Evolutionary conservation across 768 basidiomycete genomes (phyloP).

Genomic region (Amanita phalloides): DNA sequence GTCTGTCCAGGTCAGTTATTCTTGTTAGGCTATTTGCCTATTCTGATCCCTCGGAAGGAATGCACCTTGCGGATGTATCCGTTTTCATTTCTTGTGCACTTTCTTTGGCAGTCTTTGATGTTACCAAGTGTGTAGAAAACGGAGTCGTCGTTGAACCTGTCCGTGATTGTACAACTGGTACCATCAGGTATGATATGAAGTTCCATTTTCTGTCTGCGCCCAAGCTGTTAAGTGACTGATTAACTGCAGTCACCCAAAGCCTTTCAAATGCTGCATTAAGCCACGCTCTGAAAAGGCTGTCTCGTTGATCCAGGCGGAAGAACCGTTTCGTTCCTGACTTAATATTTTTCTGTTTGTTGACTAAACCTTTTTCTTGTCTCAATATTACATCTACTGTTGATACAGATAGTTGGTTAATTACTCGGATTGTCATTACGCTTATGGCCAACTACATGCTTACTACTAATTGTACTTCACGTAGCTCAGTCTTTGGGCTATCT

Average conservation of each 20-base stretch:
- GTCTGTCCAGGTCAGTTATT: slow-evolving; percentile 34
- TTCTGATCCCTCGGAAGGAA: slow-evolving; percentile 20
- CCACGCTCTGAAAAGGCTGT: slow-evolving; percentile 51
- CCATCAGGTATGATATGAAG: slow-evolving; percentile 39
- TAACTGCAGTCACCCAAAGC: slow-evolving; percentile 39
- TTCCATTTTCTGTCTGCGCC: too few species aligned
- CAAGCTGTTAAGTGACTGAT: neutral
- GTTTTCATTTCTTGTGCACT: slow-evolving; percentile 42
- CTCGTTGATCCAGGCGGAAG: slow-evolving; percentile 40
- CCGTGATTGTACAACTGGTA: slow-evolving; percentile 47
- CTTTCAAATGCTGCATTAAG: slow-evolving; percentile 48
- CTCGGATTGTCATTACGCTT: neutral
- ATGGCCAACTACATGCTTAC: neutral
- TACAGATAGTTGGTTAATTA: neutral
- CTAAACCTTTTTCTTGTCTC: neutral
- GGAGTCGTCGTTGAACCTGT: slow-evolving; percentile 37
- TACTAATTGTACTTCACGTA: slow-evolving; percentile 11
- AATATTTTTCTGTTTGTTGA: slow-evolving; percentile 10
- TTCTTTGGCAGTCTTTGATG: slow-evolving; percentile 40
- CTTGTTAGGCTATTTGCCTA: neutral
- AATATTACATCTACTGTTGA: neutral
- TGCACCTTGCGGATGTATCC: slow-evolving; percentile 43
- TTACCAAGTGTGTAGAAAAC: slow-evolving; percentile 35
- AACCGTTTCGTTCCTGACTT: slow-evolving; percentile 23
- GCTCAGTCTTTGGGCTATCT: slow-evolving; percentile 1